These are phyloP conservation scores for Actinomucor elegans DNA, from an alignment of 371 early-diverging fungal species.

Conservation along the genomic window DNA sequence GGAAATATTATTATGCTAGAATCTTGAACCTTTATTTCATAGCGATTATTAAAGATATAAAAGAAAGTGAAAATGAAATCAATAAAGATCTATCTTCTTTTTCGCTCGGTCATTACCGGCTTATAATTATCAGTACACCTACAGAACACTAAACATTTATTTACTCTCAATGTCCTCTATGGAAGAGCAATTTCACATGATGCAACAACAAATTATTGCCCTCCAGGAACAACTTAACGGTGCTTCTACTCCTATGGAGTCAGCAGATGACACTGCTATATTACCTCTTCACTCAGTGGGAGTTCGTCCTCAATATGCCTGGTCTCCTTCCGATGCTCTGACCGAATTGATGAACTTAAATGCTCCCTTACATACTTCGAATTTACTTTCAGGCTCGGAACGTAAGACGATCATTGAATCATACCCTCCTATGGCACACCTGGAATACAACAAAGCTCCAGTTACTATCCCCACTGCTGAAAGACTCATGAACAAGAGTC, in stretches of 20 bases:
- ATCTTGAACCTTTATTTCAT: constrained; percentile 4
- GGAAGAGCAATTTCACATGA: not conserved
- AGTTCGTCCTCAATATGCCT: constrained; percentile 4
- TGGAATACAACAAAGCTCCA: constrained; percentile 16
- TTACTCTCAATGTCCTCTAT: not conserved
- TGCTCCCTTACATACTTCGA: not conserved
- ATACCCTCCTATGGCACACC: constrained; percentile 3
- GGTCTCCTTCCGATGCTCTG: constrained; percentile 3
- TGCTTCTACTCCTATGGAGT: not conserved
- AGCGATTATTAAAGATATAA: constrained; percentile 6
- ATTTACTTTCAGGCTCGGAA: constrained; percentile 1
- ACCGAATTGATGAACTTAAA: not conserved
- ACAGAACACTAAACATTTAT: not conserved
- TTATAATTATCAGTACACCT: not conserved
- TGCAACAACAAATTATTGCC: constrained; percentile 2
- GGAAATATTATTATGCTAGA: constrained; percentile 1
- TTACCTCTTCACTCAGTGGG: not conserved
- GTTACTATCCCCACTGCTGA: constrained; percentile 9
- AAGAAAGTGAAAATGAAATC: not conserved
- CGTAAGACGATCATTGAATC: constrained; percentile 7
- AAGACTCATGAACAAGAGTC: not conserved
- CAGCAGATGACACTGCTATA: not conserved
- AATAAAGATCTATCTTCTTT: not conserved
- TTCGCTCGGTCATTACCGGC: constrained; percentile 5
- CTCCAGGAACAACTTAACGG: not conserved